Conservation (phyloP, 306 rosid genomes). For the peach (Prunus persica) region DNA sequence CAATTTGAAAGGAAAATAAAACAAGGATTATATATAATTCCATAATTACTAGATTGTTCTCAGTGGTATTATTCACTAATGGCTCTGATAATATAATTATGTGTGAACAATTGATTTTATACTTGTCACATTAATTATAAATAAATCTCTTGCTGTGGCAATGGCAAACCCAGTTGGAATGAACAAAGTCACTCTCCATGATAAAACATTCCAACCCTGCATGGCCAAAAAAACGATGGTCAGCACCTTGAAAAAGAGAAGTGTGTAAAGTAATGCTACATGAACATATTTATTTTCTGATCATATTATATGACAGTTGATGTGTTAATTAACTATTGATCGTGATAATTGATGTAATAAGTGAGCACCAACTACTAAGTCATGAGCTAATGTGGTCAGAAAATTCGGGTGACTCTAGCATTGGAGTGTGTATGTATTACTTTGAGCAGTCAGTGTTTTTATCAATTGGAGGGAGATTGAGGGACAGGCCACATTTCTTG, state of each 20-base stretch:
- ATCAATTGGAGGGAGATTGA: constrained; percentile 26
- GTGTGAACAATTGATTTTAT: neutral
- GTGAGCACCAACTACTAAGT: too few species aligned
- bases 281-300: neutral
- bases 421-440: constrained; percentile 5
- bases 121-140: too few species aligned
- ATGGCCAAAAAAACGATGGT: neutral
- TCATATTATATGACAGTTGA: neutral
- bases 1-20: neutral
- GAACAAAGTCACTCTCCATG: neutral
- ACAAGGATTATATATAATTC: neutral
- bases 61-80: neutral
- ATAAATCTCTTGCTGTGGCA: neutral
- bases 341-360: neutral
- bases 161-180: neutral
- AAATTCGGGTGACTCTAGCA: neutral
- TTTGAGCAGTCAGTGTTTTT: constrained; percentile 24
- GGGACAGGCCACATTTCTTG: constrained; percentile 18
- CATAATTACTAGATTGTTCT: neutral
- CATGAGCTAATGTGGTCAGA: neutral
- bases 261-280: neutral
- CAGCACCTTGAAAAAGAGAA: neutral
- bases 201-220: constrained; percentile 6
- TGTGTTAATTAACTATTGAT: neutral
- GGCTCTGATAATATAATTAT: neutral